Evolutionary conservation across 1,284 basidiomycete genomes (phyloP).

Genomic region (Cutaneotrichosporon sp.): DNA sequence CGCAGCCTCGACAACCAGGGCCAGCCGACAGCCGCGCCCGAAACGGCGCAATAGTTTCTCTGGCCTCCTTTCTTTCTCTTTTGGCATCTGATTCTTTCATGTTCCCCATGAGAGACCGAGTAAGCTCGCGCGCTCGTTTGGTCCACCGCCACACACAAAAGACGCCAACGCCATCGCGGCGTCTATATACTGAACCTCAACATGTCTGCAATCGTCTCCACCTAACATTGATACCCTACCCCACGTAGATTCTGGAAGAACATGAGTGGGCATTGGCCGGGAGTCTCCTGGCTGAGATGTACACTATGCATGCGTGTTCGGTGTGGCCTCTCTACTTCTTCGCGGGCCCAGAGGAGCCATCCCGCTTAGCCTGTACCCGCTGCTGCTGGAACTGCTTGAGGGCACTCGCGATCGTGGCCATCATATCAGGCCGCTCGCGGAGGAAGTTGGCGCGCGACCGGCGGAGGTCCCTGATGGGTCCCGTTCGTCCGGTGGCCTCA

Average conservation of each 20-base stretch:
- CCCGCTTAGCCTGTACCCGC: constrained; percentile 3
- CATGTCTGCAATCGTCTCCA: constrained; percentile 11
- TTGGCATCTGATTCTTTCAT: constrained; percentile 5
- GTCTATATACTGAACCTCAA: neutral
- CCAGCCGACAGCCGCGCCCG: neutral
- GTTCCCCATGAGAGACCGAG: constrained; percentile 12
- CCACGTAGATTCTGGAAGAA: neutral
- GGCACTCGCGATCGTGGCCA: constrained; percentile 43
- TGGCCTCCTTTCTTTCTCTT: neutral
- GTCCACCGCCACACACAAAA: neutral
- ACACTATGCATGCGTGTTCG: constrained; percentile 22
- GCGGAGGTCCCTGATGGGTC: constrained; percentile 35
- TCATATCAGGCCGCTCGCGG: constrained; percentile 42
- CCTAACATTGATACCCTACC: constrained; percentile 12
- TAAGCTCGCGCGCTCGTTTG: neutral
- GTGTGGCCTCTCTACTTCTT: neutral
- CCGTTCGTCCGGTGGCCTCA: constrained; percentile 35
- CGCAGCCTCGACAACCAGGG: constrained; percentile 21
- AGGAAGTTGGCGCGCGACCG: constrained; percentile 46
- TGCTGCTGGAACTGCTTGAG: constrained; percentile 31
- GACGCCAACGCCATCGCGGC: neutral
- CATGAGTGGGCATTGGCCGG: constrained; percentile 3
- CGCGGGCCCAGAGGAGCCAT: neutral
- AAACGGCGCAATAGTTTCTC: neutral
- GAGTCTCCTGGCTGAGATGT: constrained; percentile 14